Base-by-base conservation (phyloP, 306 rosid genomes). In the Comarum palustre region DNA sequence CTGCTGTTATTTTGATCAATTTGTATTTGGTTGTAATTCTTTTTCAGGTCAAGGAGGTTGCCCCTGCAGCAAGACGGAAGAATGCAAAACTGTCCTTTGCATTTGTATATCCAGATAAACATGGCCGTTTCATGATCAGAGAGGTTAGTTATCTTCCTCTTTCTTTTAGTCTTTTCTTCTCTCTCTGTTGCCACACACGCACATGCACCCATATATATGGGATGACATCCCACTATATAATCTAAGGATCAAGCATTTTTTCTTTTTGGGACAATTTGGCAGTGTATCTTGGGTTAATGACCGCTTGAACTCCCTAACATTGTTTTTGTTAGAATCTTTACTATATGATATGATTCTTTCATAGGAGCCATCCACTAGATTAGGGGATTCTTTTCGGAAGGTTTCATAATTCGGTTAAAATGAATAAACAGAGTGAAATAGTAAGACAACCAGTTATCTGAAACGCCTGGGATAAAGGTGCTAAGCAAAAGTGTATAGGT, bases 71-170 rank as follows among this genome's bases (percentile, higher is more conserved):
- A 22, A 87, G 98, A 82, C 88, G 92, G 76, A 89, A 90, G 77
- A 90, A 87, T 77, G 97, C 97, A 36, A 93, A 82, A 72, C 90
- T 93, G 32, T 90, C 97, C 1, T 93, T 93, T 73, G 92, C 97
- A 79, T 87, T 93, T 77, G 98, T 90, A 16, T 93, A 89, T 87
- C 98, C 98, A 1, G 97, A 93, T 81, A 93, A 86, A 78, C 85
- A 78, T 65, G 98, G 98, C 32, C 97, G 90, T 34, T 93, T 90
- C 66, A 73, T 78, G 58, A 92, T 90, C 72, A 87, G 77, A 82
- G 92, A 85, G 96, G 98, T 88, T 68, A 79, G 69, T 75, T 38
- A 13, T 48, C 24, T 41, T 4, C 36, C 58, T 65, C 38, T 55
- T 8, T 6, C 20, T 55, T 55, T 58, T 4, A 24, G 32, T 58